phyloP scores from a whole-genome alignment of 1,139 yeast genomes.

The Candida sp. region DNA sequence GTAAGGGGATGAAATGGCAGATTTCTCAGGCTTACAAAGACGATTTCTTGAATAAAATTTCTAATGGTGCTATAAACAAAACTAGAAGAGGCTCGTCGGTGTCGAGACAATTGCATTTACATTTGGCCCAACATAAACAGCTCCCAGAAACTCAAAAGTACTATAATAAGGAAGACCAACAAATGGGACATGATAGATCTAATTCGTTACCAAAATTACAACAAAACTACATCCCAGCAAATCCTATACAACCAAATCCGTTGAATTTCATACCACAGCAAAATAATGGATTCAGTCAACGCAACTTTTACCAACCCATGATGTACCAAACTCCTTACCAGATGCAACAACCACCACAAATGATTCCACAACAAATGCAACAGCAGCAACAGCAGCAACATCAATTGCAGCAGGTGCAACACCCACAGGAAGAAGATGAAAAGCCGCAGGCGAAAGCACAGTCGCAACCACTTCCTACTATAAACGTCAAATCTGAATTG shows the following conservation, averaged over 20 bases:
- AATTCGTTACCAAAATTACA: conserved; percentile 18
- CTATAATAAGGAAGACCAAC: conserved; percentile 21
- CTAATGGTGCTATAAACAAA: conserved; percentile 68
- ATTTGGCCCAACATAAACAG: conserved; percentile 66
- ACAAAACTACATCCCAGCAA: conserved; percentile 14
- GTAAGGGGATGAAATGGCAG: conserved; percentile 99
- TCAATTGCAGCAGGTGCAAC: conserved; percentile 28
- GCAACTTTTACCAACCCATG: conserved; percentile 11
- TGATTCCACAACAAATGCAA: conserved; percentile 6
- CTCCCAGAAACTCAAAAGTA: conserved; percentile 53
- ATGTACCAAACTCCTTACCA: conserved; percentile 16
- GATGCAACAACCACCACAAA: conserved; percentile 11
- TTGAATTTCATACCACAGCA: conserved; percentile 17
- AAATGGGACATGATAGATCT: conserved; percentile 13
- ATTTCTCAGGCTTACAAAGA: conserved; percentile 80
- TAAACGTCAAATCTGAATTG: conserved; percentile 15
- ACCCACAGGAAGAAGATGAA: conserved; percentile 5
- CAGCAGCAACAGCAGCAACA: no score
- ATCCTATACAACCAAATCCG: conserved; percentile 21
- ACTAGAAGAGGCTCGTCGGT: conserved; percentile 79
- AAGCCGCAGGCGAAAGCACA: not conserved
- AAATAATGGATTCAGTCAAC: conserved; percentile 11
- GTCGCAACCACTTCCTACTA: conserved; percentile 2
- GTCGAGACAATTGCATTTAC: conserved; percentile 72
- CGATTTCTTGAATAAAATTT: conserved; percentile 79